Percentiles rank a stretch among this genome's conserved stretches.
phyloP scores from a whole-genome alignment of 257 asterid genomes.

The Fraxinus excelsior region DNA sequence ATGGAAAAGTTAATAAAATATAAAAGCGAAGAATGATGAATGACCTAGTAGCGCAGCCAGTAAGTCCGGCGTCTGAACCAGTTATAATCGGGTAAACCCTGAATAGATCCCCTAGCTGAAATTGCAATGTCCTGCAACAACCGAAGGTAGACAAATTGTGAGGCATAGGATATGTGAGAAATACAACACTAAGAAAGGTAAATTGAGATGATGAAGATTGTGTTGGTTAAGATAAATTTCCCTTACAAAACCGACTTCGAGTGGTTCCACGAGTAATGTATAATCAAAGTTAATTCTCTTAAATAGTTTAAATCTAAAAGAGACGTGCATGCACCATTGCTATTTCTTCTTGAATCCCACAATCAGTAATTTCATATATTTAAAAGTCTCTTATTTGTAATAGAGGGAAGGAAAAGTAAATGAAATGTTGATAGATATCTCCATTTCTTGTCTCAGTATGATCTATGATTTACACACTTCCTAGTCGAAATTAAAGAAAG shows the following conservation, averaged over 20 bases:
- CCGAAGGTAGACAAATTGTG: background rate
- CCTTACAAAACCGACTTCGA: background rate
- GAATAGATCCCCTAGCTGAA: slow-evolving; percentile 78
- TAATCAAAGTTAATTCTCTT: background rate
- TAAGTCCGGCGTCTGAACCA: slow-evolving; percentile 99
- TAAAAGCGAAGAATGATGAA: background rate
- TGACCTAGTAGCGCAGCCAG: slow-evolving; percentile 93
- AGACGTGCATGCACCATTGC: background rate
- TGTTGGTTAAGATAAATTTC: background rate
- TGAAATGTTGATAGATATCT: background rate
- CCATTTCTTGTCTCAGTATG: background rate
- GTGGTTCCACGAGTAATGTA: background rate
- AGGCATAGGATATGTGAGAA: background rate
- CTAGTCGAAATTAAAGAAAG: no score
- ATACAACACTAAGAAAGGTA: background rate
- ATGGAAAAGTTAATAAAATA: background rate
- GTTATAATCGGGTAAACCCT: slow-evolving; percentile 89
- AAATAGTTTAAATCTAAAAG: background rate
- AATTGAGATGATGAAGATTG: background rate
- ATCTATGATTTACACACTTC: background rate
- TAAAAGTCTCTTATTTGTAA: background rate
- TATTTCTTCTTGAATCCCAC: background rate
- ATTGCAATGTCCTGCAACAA: slow-evolving; percentile 74
- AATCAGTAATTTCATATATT: background rate
- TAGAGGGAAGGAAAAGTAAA: background rate